Evolutionary conservation across 352 stramenopile species (phyloP).

Genomic region (Globisporangium splendens): DNA sequence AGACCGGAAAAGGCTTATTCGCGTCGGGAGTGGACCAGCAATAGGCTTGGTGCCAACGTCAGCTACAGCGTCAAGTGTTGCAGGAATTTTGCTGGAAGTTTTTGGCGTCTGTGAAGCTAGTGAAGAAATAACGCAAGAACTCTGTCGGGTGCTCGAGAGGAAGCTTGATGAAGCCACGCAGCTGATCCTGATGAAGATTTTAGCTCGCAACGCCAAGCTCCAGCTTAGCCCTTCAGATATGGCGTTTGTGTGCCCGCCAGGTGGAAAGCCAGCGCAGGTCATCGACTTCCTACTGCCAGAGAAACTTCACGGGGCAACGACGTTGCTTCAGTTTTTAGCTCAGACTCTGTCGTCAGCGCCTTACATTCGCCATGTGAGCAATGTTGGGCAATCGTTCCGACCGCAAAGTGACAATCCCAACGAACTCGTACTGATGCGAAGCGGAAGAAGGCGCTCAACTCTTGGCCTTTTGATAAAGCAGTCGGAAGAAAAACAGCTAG

Average conservation of each 20-base stretch:
- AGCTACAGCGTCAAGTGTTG: slow-evolving; percentile 4
- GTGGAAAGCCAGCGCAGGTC: slow-evolving; percentile 28
- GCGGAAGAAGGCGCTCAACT: slow-evolving; percentile 6
- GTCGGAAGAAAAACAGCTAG: background rate
- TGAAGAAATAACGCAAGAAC: slow-evolving; percentile 82
- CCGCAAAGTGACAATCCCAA: background rate
- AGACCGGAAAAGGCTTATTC: slow-evolving; percentile 13
- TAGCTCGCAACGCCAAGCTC: slow-evolving; percentile 83
- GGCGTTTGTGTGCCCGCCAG: slow-evolving; percentile 70
- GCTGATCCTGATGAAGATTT: slow-evolving; percentile 83
- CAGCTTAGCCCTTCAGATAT: slow-evolving; percentile 72
- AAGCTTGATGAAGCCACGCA: slow-evolving; percentile 86
- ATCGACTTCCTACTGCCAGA: slow-evolving; percentile 42
- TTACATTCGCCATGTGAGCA: slow-evolving; percentile 54
- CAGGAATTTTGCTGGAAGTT: slow-evolving; percentile 74
- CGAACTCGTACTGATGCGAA: slow-evolving; percentile 3
- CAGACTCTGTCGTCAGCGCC: slow-evolving; percentile 52
- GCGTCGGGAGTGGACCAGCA: slow-evolving; percentile 7
- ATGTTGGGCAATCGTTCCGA: slow-evolving; percentile 9
- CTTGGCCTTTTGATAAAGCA: background rate
- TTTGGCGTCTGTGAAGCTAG: slow-evolving; percentile 78
- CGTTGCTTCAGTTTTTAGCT: slow-evolving; percentile 53
- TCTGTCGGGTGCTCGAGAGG: slow-evolving; percentile 76
- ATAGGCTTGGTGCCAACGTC: background rate
- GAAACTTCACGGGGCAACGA: slow-evolving; percentile 29